phyloP scores from a whole-genome alignment of 129 eudicot species.

The Helianthus tuberosus region DNA sequence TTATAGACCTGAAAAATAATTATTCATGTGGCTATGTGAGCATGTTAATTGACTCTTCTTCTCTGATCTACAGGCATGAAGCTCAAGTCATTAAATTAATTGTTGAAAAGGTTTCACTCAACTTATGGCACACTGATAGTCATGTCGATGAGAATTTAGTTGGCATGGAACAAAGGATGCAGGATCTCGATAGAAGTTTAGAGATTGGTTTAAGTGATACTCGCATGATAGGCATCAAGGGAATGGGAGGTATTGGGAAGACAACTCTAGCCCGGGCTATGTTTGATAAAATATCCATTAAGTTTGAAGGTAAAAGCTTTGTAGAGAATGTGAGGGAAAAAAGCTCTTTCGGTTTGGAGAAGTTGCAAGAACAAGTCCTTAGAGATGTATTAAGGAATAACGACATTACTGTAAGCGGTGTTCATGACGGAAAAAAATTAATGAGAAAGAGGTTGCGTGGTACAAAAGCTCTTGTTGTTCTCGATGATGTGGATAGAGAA shows the following conservation, averaged over 20 bases:
- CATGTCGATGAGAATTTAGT: no score
- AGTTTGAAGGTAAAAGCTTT: no score
- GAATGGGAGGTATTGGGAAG: no score
- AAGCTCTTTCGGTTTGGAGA: neutral
- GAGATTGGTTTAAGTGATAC: no score
- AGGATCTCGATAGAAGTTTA: neutral
- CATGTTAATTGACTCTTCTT: neutral
- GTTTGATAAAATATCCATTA: no score
- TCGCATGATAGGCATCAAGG: no score
- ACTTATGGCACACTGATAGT: neutral
- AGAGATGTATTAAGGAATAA: neutral
- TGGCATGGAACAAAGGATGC: slow-evolving; percentile 1
- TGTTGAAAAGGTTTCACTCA: neutral
- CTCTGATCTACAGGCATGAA: neutral
- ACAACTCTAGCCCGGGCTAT: no score
- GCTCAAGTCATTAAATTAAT: neutral
- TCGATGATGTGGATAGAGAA: neutral
- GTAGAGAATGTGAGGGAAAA: no score
- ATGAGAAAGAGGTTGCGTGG: neutral
- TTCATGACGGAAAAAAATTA: neutral
- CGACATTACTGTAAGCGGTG: neutral
- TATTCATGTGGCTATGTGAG: neutral
- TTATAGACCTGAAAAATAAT: no score
- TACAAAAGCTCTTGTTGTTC: neutral
- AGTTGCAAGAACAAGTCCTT: neutral